Evolutionary conservation across 2,329 filamentous ascomycete species (phyloP).

Genomic region (Trichoderma pleuroti): DNA sequence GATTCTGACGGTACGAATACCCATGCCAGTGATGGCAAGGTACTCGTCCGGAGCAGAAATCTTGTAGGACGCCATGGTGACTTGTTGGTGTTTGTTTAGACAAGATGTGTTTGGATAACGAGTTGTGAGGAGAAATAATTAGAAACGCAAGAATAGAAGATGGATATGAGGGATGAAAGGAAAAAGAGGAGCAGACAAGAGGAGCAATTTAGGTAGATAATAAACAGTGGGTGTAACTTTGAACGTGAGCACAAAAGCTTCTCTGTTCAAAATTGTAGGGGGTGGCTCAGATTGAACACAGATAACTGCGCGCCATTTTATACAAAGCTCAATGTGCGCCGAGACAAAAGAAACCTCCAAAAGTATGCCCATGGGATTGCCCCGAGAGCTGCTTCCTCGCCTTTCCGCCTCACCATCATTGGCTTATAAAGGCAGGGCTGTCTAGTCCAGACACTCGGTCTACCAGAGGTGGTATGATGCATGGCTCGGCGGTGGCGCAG

Average conservation of each 20-base stretch:
- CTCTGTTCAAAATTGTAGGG: background rate
- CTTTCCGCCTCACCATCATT: slow-evolving; percentile 1
- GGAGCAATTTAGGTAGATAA: background rate
- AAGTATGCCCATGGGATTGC: background rate
- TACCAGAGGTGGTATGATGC: background rate
- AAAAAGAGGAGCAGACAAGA: background rate
- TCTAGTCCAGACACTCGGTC: background rate
- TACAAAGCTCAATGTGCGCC: background rate
- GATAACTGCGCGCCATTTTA: background rate
- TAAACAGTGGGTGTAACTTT: background rate
- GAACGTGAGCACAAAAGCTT: background rate
- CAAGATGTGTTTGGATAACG: background rate
- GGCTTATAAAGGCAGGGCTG: slow-evolving; percentile 2
- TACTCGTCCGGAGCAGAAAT: slow-evolving; percentile 76
- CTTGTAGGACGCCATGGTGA: slow-evolving; percentile 55
- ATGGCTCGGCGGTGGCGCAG: slow-evolving; percentile 3
- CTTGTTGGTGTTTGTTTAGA: background rate
- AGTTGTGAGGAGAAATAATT: background rate
- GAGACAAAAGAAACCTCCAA: background rate
- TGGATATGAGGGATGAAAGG: background rate
- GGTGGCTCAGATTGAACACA: background rate
- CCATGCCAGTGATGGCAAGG: slow-evolving; percentile 80
- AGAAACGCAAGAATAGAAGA: background rate
- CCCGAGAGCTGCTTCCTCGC: background rate
- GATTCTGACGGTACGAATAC: slow-evolving; percentile 70